Conservation (phyloP, 2,329 filamentous ascomycete species). For the Phyllachora maydis region DNA sequence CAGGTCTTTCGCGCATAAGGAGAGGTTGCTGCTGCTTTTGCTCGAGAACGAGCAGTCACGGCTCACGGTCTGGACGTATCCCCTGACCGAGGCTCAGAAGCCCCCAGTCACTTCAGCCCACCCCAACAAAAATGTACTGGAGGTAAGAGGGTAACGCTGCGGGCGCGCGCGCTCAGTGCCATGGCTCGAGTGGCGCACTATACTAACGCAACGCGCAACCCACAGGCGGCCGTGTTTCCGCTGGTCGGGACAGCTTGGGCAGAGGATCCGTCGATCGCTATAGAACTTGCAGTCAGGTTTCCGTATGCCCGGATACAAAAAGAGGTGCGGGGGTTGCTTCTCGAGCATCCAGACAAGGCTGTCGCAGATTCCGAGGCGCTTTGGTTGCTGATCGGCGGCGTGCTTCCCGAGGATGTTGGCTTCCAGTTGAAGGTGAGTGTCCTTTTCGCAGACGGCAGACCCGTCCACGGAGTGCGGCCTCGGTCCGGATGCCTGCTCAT, state of each 20-base stretch:
- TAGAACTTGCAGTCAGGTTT: constrained; percentile 67
- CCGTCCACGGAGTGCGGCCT: background rate
- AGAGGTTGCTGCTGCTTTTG: constrained; percentile 62
- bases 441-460: background rate
- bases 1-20: constrained; percentile 54
- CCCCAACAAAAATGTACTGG: constrained; percentile 16
- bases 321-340: constrained; percentile 60
- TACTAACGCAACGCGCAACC: too few relatives aligned
- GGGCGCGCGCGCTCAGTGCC: too few relatives aligned
- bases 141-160: constrained; percentile 15
- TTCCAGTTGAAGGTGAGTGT: constrained; percentile 58
- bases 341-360: constrained; percentile 70
- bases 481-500: background rate
- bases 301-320: constrained; percentile 49
- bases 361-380: constrained; percentile 66
- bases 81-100: constrained; percentile 40
- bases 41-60: constrained; percentile 71
- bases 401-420: constrained; percentile 58
- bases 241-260: constrained; percentile 71
- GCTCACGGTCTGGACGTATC: constrained; percentile 76
- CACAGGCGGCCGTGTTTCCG: constrained; percentile 31
- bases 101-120: constrained; percentile 16
- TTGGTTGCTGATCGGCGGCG: constrained; percentile 57
- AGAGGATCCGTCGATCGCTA: constrained; percentile 68
- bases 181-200: too few relatives aligned